Base-by-base conservation (phyloP, 1,139 yeast species). In the Debaryomyces psychrophilus region DNA sequence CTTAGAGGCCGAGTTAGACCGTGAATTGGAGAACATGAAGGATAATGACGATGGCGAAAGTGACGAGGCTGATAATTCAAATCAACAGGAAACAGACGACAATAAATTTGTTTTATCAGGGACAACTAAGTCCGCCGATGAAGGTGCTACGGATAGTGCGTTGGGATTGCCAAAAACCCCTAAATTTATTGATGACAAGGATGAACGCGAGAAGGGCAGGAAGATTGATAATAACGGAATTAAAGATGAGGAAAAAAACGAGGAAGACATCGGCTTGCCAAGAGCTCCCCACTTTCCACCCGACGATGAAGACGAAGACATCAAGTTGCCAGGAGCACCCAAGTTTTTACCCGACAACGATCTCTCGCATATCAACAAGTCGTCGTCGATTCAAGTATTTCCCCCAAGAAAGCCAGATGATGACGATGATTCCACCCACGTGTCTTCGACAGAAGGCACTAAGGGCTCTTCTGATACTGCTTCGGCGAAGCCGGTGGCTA, bases 261-360 rank as follows among this genome's bases (percentile, higher is more conserved):
- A 33, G 8, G 28, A 35, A 23, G 28, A 35, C 12, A 28, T 58
- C n/a, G 46, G 48, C 2, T 54, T 69, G 12, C 72, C 71, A 3
- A 66, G 64, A 3, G 72, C 64, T 0, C 72, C 72, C 1, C 69
- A 62, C 48, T 57, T 66, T 44, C 54, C 64, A 2, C 77, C 77
- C 0, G 64, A 60, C n/a, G 64, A 57, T 49, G 60, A 49, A 23
- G 58, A 57, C 15, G 54, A 50, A 12, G 57, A 56, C 7, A 53
- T 71, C 15, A 64, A 61, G 47, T 60, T 73, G 31, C 79, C 79
- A 0, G 77, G 77, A 0, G 76, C 76, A 0, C 79, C 79, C 7
- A 69, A 61, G 47, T 71, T 68, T 51, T 59, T 72, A 31, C 77
- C 78, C 1, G 75, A 71, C 34, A 26, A 39, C 42, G 78, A 72